These are phyloP conservation scores for Nicotiana attenuata DNA, from an alignment of 257 asterid genomes.

Conservation along the genomic window DNA sequence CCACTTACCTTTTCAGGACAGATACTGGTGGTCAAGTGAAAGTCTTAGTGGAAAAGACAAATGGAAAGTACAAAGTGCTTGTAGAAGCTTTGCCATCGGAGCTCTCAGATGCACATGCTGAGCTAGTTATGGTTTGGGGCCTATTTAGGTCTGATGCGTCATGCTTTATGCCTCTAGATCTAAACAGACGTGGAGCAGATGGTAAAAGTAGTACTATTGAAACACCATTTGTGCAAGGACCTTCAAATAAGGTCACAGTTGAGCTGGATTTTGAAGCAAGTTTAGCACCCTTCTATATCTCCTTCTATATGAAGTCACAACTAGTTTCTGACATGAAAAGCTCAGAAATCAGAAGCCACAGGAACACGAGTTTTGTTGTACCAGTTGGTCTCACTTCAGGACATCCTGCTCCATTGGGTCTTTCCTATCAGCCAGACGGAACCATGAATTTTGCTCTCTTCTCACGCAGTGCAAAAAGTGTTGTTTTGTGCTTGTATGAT, in stretches of 20 bases:
- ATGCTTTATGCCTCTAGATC: constrained; percentile 46
- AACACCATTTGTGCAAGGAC: constrained; percentile 47
- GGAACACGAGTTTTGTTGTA: constrained; percentile 60
- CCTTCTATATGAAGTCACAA: constrained; percentile 50
- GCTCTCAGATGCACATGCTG: constrained; percentile 27
- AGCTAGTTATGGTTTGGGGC: constrained; percentile 64
- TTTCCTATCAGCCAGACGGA: constrained; percentile 56
- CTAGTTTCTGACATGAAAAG: constrained; percentile 17
- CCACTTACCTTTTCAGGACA: constrained; percentile 57
- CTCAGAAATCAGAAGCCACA: constrained; percentile 59
- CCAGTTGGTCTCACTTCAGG: constrained; percentile 92
- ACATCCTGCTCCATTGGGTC: constrained; percentile 63
- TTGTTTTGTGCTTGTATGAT: constrained; percentile 69
- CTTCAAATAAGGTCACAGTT: constrained; percentile 36
- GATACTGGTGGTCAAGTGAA: constrained; percentile 62
- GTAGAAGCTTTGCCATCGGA: constrained; percentile 45
- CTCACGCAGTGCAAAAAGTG: constrained; percentile 57
- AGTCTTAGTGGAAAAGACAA: constrained; percentile 46
- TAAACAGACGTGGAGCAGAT: constrained; percentile 23
- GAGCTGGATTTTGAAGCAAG: constrained; percentile 62
- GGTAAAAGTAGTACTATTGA: constrained; percentile 30
- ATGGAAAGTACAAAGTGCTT: constrained; percentile 35
- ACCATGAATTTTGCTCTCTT: constrained; percentile 63
- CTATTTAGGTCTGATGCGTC: constrained; percentile 52
- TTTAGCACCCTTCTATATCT: constrained; percentile 65